phyloP scores from a whole-genome alignment of 2,329 filamentous ascomycete genomes.

The Apiospora arundinis region DNA sequence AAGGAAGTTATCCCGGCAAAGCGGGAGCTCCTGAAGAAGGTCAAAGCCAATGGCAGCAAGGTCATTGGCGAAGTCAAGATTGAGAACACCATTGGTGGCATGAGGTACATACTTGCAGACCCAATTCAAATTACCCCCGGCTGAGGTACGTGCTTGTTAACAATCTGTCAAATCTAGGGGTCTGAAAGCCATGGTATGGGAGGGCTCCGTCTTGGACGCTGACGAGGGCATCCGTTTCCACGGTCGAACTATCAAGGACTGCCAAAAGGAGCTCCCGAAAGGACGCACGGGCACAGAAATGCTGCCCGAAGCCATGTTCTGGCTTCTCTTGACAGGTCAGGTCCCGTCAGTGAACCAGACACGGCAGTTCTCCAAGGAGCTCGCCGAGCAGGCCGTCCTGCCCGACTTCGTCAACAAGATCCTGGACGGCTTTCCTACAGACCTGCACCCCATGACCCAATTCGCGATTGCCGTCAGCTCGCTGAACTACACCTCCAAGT shows the following conservation, averaged over 20 bases:
- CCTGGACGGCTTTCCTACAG: slow-evolving; percentile 86
- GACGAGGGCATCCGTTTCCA: slow-evolving; percentile 99
- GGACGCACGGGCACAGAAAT: slow-evolving; percentile 92
- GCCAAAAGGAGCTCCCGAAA: slow-evolving; percentile 91
- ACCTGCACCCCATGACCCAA: slow-evolving; percentile 98
- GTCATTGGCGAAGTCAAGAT: slow-evolving; percentile 92
- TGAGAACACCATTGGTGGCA: slow-evolving; percentile 92
- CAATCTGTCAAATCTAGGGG: slow-evolving; percentile 54
- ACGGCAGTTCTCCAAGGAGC: slow-evolving; percentile 80
- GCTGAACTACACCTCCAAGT: slow-evolving; percentile 93
- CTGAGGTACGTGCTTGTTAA: slow-evolving; percentile 38
- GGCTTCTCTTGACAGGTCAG: slow-evolving; percentile 92
- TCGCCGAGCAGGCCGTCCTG: slow-evolving; percentile 84
- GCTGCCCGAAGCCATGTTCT: slow-evolving; percentile 99
- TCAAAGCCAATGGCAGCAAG: slow-evolving; percentile 85
- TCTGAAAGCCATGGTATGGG: slow-evolving; percentile 98
- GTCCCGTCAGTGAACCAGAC: slow-evolving; percentile 85
- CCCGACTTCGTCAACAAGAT: slow-evolving; percentile 85
- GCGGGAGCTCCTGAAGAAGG: slow-evolving; percentile 89
- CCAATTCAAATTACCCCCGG: not conserved
- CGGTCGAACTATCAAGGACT: slow-evolving; percentile 97
- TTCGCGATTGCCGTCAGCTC: slow-evolving; percentile 94
- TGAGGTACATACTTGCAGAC: slow-evolving; percentile 65
- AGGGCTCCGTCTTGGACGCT: slow-evolving; percentile 94
- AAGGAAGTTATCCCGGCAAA: slow-evolving; percentile 87